Evolutionary conservation across 2,329 filamentous ascomycete species (phyloP).

Genomic region (Claviceps quebecensis): DNA sequence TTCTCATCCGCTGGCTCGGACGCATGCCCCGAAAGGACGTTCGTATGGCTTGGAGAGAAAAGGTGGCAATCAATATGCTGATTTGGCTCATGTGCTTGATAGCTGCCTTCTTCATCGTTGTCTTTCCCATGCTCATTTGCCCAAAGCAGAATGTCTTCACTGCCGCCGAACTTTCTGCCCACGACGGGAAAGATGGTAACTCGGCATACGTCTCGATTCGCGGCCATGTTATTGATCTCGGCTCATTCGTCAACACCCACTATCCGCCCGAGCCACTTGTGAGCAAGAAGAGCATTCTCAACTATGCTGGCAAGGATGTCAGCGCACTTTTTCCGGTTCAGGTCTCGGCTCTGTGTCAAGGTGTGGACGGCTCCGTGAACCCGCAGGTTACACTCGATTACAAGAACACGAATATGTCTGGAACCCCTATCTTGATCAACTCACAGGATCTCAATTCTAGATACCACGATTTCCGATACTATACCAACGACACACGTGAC

Average conservation of each 20-base stretch:
- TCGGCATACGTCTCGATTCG: constrained; percentile 67
- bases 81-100: constrained; percentile 79
- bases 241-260: constrained; percentile 57
- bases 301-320: constrained; percentile 81
- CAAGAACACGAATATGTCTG: constrained; percentile 59
- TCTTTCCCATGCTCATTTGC: constrained; percentile 78
- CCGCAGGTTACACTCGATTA: constrained; percentile 75
- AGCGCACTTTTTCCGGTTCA: constrained; percentile 84
- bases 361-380: constrained; percentile 50
- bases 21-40: constrained; percentile 88
- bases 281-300: constrained; percentile 47
- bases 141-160: constrained; percentile 84
- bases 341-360: constrained; percentile 80
- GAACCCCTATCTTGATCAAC: constrained; percentile 50
- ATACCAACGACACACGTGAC: constrained; percentile 64
- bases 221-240: constrained; percentile 77
- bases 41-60: constrained; percentile 87
- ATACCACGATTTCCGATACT: constrained; percentile 89
- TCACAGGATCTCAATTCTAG: constrained; percentile 55
- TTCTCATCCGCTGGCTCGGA: constrained; percentile 61
- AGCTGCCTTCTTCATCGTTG: constrained; percentile 78
- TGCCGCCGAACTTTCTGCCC: constrained; percentile 55
- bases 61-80: constrained; percentile 92
- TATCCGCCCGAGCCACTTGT: constrained; percentile 43
- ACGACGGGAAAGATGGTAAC: constrained; percentile 55